These are phyloP conservation scores for Huntiella moniliformis DNA, from an alignment of 2,329 filamentous ascomycete species.

Conservation along the genomic window DNA sequence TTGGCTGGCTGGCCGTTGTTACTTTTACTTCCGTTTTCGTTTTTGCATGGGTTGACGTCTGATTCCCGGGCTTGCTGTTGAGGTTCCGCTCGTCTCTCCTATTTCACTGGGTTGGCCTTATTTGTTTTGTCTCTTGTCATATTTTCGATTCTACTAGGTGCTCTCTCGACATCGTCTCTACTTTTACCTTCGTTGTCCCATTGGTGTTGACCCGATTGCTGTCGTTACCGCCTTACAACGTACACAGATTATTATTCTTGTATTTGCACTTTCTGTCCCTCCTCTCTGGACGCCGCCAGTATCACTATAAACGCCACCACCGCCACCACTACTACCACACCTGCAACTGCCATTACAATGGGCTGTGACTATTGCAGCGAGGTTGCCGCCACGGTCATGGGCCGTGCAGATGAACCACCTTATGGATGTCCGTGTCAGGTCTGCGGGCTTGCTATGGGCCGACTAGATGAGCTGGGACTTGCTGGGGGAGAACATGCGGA, in stretches of 20 bases:
- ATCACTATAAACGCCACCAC: too few relatives aligned
- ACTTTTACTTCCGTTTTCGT: too few relatives aligned
- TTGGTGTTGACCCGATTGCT: neutral
- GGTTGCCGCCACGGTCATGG: too few relatives aligned
- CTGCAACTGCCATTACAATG: too few relatives aligned
- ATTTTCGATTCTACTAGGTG: neutral
- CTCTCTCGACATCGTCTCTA: neutral
- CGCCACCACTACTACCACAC: too few relatives aligned
- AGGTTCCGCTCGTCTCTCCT: too few relatives aligned
- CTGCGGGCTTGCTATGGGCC: neutral
- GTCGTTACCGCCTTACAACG: neutral
- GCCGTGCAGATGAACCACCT: too few relatives aligned
- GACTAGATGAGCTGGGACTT: neutral
- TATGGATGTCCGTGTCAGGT: neutral
- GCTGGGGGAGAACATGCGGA: too few relatives aligned
- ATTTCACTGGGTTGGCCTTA: neutral
- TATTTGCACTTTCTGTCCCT: slow-evolving; percentile 1
- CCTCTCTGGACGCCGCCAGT: neutral
- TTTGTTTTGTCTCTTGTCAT: neutral
- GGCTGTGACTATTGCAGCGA: too few relatives aligned
- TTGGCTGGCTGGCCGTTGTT: too few relatives aligned
- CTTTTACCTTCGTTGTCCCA: neutral
- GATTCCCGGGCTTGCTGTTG: too few relatives aligned
- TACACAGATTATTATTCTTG: neutral
- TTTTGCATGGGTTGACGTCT: neutral